These are phyloP conservation scores for Claviceps quebecensis DNA, from an alignment of 2,329 filamentous ascomycete genomes.

Conservation along the genomic window DNA sequence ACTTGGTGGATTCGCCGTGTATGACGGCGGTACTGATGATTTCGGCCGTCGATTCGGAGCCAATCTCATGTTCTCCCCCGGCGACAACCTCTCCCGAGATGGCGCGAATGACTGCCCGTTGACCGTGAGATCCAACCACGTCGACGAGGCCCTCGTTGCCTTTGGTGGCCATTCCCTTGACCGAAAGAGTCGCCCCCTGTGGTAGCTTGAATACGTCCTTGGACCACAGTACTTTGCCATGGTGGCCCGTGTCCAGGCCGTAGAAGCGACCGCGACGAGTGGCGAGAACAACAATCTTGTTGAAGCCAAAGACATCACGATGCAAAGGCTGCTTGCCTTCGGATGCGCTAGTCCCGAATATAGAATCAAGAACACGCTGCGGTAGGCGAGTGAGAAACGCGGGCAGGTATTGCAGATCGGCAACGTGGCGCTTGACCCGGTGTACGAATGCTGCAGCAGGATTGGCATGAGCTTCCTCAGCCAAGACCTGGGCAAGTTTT, in stretches of 20 bases:
- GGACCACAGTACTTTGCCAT: conserved; percentile 66
- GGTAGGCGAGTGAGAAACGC: conserved; percentile 59
- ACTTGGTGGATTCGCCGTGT: conserved; percentile 36
- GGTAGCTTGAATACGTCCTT: conserved; percentile 46
- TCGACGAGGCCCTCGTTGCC: conserved; percentile 41
- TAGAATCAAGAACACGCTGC: conserved; percentile 48
- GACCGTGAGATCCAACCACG: conserved; percentile 46
- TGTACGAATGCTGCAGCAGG: conserved; percentile 73
- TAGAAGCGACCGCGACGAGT: conserved; percentile 69
- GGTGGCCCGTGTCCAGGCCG: conserved; percentile 61
- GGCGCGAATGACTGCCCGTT: conserved; percentile 42
- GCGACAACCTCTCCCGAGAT: conserved; percentile 33
- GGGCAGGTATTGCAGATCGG: conserved; percentile 65
- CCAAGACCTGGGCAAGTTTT: conserved; percentile 63
- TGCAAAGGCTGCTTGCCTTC: conserved; percentile 32
- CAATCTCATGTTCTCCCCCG: neutral
- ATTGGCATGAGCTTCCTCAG: conserved; percentile 76
- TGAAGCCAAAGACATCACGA: conserved; percentile 73
- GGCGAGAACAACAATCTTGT: conserved; percentile 69
- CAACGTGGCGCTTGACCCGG: conserved; percentile 66
- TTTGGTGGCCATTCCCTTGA: conserved; percentile 52
- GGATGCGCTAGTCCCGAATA: conserved; percentile 41
- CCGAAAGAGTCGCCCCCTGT: conserved; percentile 44
- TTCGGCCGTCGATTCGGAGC: neutral
- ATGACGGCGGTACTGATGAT: conserved; percentile 33